Percentiles rank a stretch among this genome's conserved stretches.
Conservation (phyloP, 2,329 filamentous ascomycete genomes). For the Apiospora rasikravindrae region DNA sequence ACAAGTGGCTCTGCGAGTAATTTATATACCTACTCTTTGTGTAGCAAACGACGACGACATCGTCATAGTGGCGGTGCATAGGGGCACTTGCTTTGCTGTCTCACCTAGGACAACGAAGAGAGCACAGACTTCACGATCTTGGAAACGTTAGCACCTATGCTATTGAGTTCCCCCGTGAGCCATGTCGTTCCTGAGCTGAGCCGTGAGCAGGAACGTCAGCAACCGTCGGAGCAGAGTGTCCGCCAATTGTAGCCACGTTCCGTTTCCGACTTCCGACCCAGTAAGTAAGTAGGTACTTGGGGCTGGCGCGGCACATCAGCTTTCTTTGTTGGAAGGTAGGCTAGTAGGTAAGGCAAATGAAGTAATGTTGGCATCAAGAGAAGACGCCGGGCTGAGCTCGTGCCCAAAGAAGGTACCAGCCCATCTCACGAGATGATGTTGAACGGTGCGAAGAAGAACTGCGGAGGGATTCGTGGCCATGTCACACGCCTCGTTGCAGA, state of each 20-base stretch:
- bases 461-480: not conserved
- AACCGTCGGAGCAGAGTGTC: not conserved
- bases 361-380: not conserved
- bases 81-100: not conserved
- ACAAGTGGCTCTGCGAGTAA: too few relatives aligned
- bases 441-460: not conserved
- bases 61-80: conserved; percentile 11
- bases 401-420: not conserved
- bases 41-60: conserved; percentile 8
- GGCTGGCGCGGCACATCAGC: not conserved
- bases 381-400: not conserved
- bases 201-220: not conserved
- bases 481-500: not conserved
- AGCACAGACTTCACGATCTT: conserved; percentile 15
- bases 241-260: conserved; percentile 13
- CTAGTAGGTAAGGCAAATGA: not conserved
- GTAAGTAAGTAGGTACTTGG: not conserved
- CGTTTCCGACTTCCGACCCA: not conserved
- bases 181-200: not conserved
- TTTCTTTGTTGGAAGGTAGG: not conserved
- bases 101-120: not conserved
- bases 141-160: conserved; percentile 5
- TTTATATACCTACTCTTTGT: not conserved
- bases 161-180: not conserved
- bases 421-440: not conserved